Conservation (phyloP, 805 yeast species). For the Teunomyces tritomae region DNA sequence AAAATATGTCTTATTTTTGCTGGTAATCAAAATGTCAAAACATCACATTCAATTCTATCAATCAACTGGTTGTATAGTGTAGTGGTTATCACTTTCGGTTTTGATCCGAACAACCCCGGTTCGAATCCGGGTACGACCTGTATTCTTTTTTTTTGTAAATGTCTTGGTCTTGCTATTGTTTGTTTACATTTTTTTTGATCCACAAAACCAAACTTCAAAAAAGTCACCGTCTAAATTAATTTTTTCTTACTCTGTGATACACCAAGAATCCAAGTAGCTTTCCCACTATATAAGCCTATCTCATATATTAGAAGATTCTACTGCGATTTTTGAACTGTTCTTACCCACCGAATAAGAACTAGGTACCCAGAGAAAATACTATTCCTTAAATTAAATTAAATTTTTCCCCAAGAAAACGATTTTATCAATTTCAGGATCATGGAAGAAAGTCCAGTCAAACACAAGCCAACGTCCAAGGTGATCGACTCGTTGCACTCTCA, state of each 20-base stretch:
- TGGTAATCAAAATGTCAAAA: background rate
- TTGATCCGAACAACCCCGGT: slow-evolving; percentile 81
- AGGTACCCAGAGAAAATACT: background rate
- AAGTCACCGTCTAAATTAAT: background rate
- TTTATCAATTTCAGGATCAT: slow-evolving; percentile 4
- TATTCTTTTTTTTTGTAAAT: slow-evolving; percentile 6
- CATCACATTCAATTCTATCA: background rate
- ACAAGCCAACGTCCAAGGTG: slow-evolving; percentile 28
- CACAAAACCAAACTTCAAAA: background rate
- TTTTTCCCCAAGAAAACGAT: no score
- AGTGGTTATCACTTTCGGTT: slow-evolving; percentile 81
- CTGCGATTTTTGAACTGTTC: background rate
- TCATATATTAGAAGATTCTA: background rate
- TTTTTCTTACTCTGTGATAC: background rate
- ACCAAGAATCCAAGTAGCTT: slow-evolving; percentile 2
- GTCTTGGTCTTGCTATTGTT: background rate
- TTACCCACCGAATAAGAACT: background rate
- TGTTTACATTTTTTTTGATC: slow-evolving; percentile 1
- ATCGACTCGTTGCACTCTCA: slow-evolving; percentile 55
- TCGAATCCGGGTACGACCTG: slow-evolving; percentile 82
- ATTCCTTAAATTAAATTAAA: no score
- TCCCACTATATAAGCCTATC: background rate
- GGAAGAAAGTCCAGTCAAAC: slow-evolving; percentile 20
- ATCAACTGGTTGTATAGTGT: slow-evolving; percentile 53
- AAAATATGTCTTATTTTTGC: no score